Evolutionary conservation across 2,329 filamentous ascomycete species (phyloP).

Genomic region (Arachnopeziza araneosa): DNA sequence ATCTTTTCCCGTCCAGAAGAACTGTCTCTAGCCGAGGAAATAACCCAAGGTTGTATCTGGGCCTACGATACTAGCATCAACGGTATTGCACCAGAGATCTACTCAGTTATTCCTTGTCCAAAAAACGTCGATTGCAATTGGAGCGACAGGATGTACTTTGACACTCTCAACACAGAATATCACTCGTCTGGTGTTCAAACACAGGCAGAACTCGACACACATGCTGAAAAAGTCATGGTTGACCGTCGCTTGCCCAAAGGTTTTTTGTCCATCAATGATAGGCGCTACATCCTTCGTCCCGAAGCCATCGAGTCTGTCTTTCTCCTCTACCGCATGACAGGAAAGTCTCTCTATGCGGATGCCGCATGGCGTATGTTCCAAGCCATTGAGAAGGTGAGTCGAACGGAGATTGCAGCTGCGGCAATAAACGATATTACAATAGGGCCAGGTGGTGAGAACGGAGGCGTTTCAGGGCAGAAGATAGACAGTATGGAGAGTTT

Average conservation of each 20-base stretch:
- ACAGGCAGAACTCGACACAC: background rate
- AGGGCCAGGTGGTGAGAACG: conserved; percentile 37
- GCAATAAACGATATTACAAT: conserved; percentile 36
- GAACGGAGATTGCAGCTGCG: conserved; percentile 39
- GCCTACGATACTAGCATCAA: conserved; percentile 51
- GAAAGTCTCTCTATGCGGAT: conserved; percentile 33
- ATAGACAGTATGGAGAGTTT: conserved; percentile 55
- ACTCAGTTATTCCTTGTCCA: conserved; percentile 35
- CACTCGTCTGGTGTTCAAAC: conserved; percentile 51
- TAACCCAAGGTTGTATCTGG: conserved; percentile 60
- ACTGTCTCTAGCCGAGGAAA: conserved; percentile 48
- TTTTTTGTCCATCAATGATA: conserved; percentile 20
- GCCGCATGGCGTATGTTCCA: conserved; percentile 45
- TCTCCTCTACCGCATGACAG: conserved; percentile 43
- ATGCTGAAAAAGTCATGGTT: conserved; percentile 11
- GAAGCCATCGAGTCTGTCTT: conserved; percentile 65
- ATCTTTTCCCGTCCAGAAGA: conserved; percentile 51
- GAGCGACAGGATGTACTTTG: conserved; percentile 46
- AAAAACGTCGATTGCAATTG: conserved; percentile 21
- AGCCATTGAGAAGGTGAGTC: conserved; percentile 38
- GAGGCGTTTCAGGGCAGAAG: conserved; percentile 12
- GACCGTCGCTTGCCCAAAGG: conserved; percentile 18
- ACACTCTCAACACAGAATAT: conserved; percentile 7
- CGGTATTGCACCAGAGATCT: conserved; percentile 56
- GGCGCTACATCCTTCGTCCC: conserved; percentile 49